Evolutionary conservation across 352 stramenopile genomes (phyloP).

Genomic region (Phytopythium delawarense): DNA sequence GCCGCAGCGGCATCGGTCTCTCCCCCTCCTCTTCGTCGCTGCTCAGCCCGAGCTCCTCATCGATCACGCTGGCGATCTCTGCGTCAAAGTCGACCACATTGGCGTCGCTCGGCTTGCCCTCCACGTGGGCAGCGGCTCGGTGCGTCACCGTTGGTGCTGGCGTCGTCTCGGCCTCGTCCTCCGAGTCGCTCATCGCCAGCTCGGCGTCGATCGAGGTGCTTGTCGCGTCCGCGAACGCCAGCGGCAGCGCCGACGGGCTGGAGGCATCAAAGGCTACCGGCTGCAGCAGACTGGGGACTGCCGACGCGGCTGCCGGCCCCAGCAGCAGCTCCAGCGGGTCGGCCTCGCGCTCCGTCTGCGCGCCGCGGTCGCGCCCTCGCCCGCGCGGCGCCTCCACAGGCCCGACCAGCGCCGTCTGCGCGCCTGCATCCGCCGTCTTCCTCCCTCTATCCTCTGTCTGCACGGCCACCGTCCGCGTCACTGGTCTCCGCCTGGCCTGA

Average conservation of each 20-base stretch:
- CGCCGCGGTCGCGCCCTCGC: slow-evolving; percentile 4
- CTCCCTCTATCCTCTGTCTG: slow-evolving; percentile 11
- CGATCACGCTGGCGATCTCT: slow-evolving; percentile 21
- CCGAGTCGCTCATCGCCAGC: slow-evolving; percentile 7
- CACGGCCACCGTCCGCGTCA: slow-evolving; percentile 3
- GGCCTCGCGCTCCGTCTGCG: slow-evolving; percentile 13
- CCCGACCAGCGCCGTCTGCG: slow-evolving; percentile 24
- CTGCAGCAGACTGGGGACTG: slow-evolving; percentile 6
- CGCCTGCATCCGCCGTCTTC: slow-evolving; percentile 6
- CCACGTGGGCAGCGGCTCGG: neutral
- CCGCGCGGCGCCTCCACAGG: slow-evolving; percentile 8
- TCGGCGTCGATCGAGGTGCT: slow-evolving; percentile 29
- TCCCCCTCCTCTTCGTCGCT: slow-evolving; percentile 29
- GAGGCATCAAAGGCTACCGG: neutral
- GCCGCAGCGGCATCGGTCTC: neutral
- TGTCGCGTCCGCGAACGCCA: slow-evolving; percentile 11
- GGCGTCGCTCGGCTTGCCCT: slow-evolving; percentile 7
- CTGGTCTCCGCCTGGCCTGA: neutral
- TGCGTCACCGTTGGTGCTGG: neutral
- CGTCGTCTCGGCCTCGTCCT: neutral
- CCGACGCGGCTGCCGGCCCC: neutral
- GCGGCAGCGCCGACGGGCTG: neutral
- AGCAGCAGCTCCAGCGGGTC: neutral
- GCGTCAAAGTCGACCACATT: slow-evolving; percentile 6
- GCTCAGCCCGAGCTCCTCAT: slow-evolving; percentile 25